Base-by-base conservation (phyloP, 306 rosid species). In the Vigna unguiculata region DNA sequence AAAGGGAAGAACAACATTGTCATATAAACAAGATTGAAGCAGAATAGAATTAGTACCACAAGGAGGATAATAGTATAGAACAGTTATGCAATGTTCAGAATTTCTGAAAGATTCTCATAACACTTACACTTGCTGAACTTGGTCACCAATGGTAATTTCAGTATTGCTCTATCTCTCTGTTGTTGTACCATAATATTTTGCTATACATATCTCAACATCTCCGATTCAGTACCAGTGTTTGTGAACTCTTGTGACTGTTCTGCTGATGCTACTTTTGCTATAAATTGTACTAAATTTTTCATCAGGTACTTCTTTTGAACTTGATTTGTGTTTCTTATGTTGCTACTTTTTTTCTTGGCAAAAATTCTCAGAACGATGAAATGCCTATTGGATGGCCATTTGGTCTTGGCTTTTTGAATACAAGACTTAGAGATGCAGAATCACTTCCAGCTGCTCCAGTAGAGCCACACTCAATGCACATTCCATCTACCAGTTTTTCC, bases 381-480 rank as follows among this genome's bases (percentile, higher is more conserved):
- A 85, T 71, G 74, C 83, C 86, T 24, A 80, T 17, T 53, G 98
- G 98, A 64, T 93, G 98, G 98, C 98, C 97, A 4, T 86, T 93
- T 0, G 98, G 98, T 49, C 97, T 93, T 46, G 88, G 88, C 69
- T 68, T 80, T 40, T 38, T 90, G 84, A 86, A 71, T 78, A 16
- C 64, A 38, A 90, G 91, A 71, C 79, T 90, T 24, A 83, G 93
- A 79, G 87, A 76, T 47, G 71, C 52, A 43, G 91, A 85, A 64
- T 80, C 91, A 71, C 78, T 66, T 34, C 82, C 85, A 7, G 54
- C 84, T 47, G 83, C 80, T 54, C 71, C 78, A 36, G 75, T 7
- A 8, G 68, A 61, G 16, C 83, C 79, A 46, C 80, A 72, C 69
- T 63, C 86, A 54, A 16, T 72, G 72, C 92, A 80, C 59, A 6